These are phyloP conservation scores for Helminthosporium solani DNA, from an alignment of 2,329 filamentous ascomycete genomes.

Conservation along the genomic window DNA sequence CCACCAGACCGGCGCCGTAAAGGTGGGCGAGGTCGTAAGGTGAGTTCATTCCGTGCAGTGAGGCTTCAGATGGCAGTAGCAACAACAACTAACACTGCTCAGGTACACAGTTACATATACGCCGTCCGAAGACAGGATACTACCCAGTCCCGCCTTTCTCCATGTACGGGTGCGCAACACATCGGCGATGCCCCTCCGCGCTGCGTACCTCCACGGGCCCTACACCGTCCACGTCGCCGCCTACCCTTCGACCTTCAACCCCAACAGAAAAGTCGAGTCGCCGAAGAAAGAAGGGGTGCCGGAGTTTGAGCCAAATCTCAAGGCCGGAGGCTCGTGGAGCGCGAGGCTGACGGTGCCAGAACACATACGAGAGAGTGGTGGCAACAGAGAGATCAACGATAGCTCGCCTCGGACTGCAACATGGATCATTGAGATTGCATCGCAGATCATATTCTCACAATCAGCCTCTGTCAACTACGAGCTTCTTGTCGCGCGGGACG, in stretches of 20 bases:
- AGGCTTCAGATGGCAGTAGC: conserved; percentile 12
- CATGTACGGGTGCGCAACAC: conserved; percentile 90
- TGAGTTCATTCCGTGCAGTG: conserved; percentile 48
- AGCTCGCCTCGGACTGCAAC: conserved; percentile 60
- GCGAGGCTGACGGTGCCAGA: conserved; percentile 79
- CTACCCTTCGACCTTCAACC: conserved; percentile 80
- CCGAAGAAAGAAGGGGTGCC: conserved; percentile 73
- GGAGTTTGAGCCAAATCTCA: conserved; percentile 94
- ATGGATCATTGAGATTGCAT: conserved; percentile 90
- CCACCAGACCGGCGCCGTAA: conserved; percentile 87
- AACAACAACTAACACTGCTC: conserved; percentile 13
- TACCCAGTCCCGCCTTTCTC: conserved; percentile 78
- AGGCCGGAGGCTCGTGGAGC: conserved; percentile 86
- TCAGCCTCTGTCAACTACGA: conserved; percentile 88
- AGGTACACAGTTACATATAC: conserved; percentile 87
- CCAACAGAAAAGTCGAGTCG: conserved; percentile 73
- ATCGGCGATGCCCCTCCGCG: conserved; percentile 83
- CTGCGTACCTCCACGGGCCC: conserved; percentile 93
- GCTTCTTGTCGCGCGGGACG: conserved; percentile 79
- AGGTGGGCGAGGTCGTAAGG: conserved; percentile 90
- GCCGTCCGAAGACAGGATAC: conserved; percentile 81
- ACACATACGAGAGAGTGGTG: conserved; percentile 66
- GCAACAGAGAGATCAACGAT: conserved; percentile 41
- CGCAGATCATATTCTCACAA: conserved; percentile 90
- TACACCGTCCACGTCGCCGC: conserved; percentile 88